Evolutionary conservation across 441 rosid species (phyloP).

Genomic region (Breynia disticha): DNA sequence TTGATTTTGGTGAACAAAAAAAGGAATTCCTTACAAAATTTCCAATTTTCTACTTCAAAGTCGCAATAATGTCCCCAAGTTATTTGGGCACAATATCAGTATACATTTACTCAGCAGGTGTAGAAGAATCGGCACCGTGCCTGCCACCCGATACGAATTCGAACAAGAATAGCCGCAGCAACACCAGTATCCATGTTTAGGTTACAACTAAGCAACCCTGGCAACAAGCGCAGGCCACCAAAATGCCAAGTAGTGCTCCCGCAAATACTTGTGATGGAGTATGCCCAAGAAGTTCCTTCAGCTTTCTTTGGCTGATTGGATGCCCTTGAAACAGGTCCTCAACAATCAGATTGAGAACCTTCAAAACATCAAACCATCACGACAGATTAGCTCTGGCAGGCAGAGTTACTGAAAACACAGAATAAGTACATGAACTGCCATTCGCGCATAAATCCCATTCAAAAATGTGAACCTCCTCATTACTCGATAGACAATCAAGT

Average conservation of each 20-base stretch:
- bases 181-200: conserved; percentile 19
- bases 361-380: neutral
- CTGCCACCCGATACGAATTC: neutral
- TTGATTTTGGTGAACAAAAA: no score
- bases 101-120: no score
- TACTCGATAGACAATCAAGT: no score
- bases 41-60: no score
- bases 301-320: conserved; percentile 85
- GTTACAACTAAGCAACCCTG: conserved; percentile 46
- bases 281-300: conserved; percentile 86
- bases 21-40: no score
- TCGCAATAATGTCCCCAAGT: no score
- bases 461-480: no score
- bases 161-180: neutral
- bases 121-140: no score
- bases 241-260: conserved; percentile 68
- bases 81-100: no score
- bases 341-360: conserved; percentile 85
- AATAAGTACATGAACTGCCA: no score
- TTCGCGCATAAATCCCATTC: no score
- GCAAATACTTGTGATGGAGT: conserved; percentile 82
- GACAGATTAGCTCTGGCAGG: neutral
- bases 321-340: conserved; percentile 90
- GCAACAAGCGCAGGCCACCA: conserved; percentile 64
- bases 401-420: no score